Conservation (phyloP, 2,329 filamentous ascomycete genomes). For the Xylariaceae sp. region DNA sequence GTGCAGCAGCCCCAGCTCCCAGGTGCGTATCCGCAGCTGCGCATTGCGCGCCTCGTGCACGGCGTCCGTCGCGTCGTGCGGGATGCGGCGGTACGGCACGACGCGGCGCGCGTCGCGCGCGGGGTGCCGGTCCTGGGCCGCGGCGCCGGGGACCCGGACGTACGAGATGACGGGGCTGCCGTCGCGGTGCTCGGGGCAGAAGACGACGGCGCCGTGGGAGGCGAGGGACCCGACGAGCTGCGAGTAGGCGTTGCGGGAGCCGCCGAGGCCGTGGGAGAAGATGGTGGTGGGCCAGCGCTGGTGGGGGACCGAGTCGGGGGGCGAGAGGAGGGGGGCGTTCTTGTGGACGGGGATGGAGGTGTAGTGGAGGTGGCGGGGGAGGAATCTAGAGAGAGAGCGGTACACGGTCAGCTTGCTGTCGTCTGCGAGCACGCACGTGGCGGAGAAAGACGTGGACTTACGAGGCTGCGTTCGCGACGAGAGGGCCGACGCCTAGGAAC, state of each 20-base stretch:
- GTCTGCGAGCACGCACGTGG: not conserved
- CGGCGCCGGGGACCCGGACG: constrained; percentile 60
- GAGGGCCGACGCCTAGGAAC: constrained; percentile 64
- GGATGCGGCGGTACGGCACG: constrained; percentile 47
- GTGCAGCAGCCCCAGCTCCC: constrained; percentile 71
- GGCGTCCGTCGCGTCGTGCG: constrained; percentile 62
- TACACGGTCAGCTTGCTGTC: not conserved
- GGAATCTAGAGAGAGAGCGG: constrained; percentile 40
- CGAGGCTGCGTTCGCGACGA: constrained; percentile 57
- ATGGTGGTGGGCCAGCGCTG: constrained; percentile 74
- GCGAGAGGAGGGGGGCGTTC: constrained; percentile 60
- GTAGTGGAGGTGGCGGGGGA: constrained; percentile 69
- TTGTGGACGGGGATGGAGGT: constrained; percentile 68
- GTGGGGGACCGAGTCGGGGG: constrained; percentile 39
- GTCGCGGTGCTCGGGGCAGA: constrained; percentile 80
- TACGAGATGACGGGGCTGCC: constrained; percentile 73
- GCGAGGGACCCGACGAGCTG: constrained; percentile 74
- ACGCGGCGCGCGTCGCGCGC: constrained; percentile 28
- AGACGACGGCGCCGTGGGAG: constrained; percentile 74
- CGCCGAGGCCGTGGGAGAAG: constrained; percentile 82
- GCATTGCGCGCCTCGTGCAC: constrained; percentile 64
- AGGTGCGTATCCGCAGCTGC: constrained; percentile 70
- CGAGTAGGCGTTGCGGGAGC: constrained; percentile 80
- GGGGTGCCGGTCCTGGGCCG: constrained; percentile 37
- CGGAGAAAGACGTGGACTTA: constrained; percentile 33